Evolutionary conservation across 2,329 filamentous ascomycete species (phyloP).

Genomic region (Lecanosticta acicola): DNA sequence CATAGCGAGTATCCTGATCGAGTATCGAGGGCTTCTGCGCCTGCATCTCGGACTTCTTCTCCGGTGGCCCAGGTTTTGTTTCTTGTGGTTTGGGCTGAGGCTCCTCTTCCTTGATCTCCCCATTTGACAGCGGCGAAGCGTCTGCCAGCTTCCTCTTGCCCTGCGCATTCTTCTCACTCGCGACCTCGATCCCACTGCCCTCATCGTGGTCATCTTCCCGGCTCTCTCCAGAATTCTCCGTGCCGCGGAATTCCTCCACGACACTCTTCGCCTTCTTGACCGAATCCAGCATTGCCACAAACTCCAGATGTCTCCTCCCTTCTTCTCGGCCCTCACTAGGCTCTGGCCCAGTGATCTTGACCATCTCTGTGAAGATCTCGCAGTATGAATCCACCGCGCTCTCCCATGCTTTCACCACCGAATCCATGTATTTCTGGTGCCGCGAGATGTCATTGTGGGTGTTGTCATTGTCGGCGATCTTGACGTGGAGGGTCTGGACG

Average conservation of each 20-base stretch:
- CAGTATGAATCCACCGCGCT: constrained; percentile 24
- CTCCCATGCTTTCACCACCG: constrained; percentile 27
- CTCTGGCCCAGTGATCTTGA: constrained; percentile 23
- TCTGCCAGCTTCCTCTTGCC: background rate
- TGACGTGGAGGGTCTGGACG: constrained; percentile 28
- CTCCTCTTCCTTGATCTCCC: background rate
- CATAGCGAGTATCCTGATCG: constrained; percentile 1
- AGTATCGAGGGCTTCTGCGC: constrained; percentile 1
- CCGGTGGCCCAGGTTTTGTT: background rate
- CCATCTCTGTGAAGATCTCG: constrained; percentile 26
- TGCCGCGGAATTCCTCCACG: constrained; percentile 11
- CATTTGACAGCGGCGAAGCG: background rate
- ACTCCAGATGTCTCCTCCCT: constrained; percentile 19
- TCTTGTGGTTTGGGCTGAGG: background rate
- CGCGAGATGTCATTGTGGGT: constrained; percentile 15
- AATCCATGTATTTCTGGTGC: constrained; percentile 25
- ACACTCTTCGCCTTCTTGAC: constrained; percentile 18
- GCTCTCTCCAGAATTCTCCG: background rate
- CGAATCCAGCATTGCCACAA: constrained; percentile 21
- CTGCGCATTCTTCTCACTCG: background rate
- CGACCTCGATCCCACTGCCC: background rate
- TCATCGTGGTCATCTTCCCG: background rate
- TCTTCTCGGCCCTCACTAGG: constrained; percentile 20
- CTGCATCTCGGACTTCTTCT: background rate
- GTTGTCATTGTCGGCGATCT: constrained; percentile 18